Evolutionary conservation across 2,329 filamentous ascomycete genomes (phyloP), one percentile per base, ranked within the genome.

Genomic region (Drechslerella dactyloides): DNA sequence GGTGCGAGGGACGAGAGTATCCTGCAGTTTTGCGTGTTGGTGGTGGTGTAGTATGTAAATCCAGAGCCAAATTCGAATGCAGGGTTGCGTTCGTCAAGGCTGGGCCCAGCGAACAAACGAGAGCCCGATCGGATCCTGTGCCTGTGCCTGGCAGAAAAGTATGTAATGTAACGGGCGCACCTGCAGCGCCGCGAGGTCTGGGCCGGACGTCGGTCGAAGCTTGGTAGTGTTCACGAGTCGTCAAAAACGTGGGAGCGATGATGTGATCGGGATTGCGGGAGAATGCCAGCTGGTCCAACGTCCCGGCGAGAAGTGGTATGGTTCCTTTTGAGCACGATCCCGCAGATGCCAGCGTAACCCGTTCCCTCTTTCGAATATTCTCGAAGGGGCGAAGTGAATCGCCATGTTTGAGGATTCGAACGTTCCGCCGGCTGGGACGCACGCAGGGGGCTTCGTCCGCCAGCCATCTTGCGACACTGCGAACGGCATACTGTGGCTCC

Each of bases 271-370:
- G n/a, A n/a, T n/a, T n/a, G n/a, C n/a, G n/a, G n/a, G n/a, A n/a
- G n/a, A n/a, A n/a, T n/a, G n/a, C n/a, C n/a, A n/a, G n/a, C n/a
- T n/a, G n/a, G n/a, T n/a, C n/a, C n/a, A n/a, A n/a, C n/a, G n/a
- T n/a, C n/a, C n/a, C n/a, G n/a, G n/a, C n/a, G n/a, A n/a, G n/a
- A n/a, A n/a, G n/a, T n/a, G n/a, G n/a, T n/a, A n/a, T n/a, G 27
- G 8, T 33, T 3, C 8, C 27, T 33, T 33, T 33, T 33, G n/a
- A 54, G 51, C 53, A 11, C 11, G 5, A 37, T 40, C 17, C 19
- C 21, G 23, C 46, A 30, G 44, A 64, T 23, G 66, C 66, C 66
- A 70, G 66, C 66, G 66, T 70, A 70, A 19, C 44, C 59, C 66
- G 46, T 69, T 63, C 37, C 4, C 13, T 3, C 37, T 13, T 3